Evolutionary conservation across 1,284 basidiomycete species (phyloP).

Genomic region (Anthracocystis setariae): DNA sequence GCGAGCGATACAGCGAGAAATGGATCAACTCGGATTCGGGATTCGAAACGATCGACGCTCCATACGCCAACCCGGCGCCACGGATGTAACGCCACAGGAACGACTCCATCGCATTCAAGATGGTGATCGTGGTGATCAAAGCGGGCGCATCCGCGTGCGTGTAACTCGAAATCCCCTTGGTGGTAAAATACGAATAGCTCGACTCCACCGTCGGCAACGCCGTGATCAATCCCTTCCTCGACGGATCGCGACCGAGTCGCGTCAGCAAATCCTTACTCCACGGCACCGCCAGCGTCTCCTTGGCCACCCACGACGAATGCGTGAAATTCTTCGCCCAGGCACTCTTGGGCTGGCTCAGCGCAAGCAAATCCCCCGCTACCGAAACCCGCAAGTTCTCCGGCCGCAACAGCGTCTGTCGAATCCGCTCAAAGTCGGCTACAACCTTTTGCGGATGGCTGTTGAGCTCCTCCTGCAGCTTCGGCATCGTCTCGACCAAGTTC

Average conservation of each 20-base stretch:
- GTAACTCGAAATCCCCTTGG: slow-evolving; percentile 73
- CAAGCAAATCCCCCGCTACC: slow-evolving; percentile 84
- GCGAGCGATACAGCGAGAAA: slow-evolving; percentile 81
- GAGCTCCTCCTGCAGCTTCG: slow-evolving; percentile 78
- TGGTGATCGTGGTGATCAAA: slow-evolving; percentile 82
- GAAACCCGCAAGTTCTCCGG: slow-evolving; percentile 85
- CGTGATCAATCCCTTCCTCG: slow-evolving; percentile 79
- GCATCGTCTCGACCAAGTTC: slow-evolving; percentile 81
- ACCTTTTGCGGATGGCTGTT: slow-evolving; percentile 47
- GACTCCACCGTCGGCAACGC: slow-evolving; percentile 94
- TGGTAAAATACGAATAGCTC: slow-evolving; percentile 83
- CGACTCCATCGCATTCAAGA: slow-evolving; percentile 92
- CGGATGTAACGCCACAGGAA: slow-evolving; percentile 79
- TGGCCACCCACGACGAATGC: slow-evolving; percentile 13
- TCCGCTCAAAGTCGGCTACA: slow-evolving; percentile 50
- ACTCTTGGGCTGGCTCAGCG: slow-evolving; percentile 77
- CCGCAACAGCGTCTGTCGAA: slow-evolving; percentile 68
- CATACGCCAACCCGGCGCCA: slow-evolving; percentile 76
- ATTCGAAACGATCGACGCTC: slow-evolving; percentile 82
- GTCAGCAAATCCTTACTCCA: slow-evolving; percentile 79
- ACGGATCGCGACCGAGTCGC: slow-evolving; percentile 78
- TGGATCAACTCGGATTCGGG: slow-evolving; percentile 82
- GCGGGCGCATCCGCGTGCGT: slow-evolving; percentile 84
- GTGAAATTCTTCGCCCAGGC: slow-evolving; percentile 34
- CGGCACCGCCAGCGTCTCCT: slow-evolving; percentile 75